A percentile compares a stretch with the other conserved stretches of the same genome.
These are phyloP conservation scores for Keithomyces neogunnii DNA, from an alignment of 2,329 filamentous ascomycete genomes.

Conservation along the genomic window DNA sequence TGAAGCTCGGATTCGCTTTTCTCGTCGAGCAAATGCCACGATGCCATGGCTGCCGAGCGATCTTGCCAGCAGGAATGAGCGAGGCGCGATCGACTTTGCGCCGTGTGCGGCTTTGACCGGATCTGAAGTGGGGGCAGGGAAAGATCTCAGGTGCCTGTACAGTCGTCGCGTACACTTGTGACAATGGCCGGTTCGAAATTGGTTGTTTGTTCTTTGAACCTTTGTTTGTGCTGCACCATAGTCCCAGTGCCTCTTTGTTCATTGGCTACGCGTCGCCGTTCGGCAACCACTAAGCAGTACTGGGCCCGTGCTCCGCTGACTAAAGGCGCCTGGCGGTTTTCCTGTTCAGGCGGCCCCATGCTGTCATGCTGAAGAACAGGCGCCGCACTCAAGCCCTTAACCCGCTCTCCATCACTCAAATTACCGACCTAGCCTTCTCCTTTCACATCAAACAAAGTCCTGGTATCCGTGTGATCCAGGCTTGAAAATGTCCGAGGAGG, in stretches of 20 bases:
- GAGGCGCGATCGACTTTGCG: not conserved
- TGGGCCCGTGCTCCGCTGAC: not conserved
- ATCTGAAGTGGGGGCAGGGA: too few species aligned
- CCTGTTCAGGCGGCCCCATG: not conserved
- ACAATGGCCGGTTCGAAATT: too few species aligned
- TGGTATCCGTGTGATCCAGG: not conserved
- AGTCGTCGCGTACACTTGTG: too few species aligned
- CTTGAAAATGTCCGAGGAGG: conserved; percentile 35
- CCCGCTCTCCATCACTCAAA: not conserved
- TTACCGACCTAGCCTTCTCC: not conserved
- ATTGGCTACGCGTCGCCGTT: too few species aligned
- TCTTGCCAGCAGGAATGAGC: not conserved
- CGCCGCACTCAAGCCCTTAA: not conserved
- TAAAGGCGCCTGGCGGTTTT: not conserved
- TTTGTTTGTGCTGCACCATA: too few species aligned
- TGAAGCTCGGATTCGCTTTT: conserved; percentile 77
- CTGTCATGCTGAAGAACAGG: not conserved
- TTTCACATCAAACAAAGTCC: not conserved
- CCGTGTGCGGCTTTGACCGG: not conserved
- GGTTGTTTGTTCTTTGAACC: too few species aligned
- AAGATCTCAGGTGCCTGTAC: too few species aligned
- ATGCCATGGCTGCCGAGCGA: conserved; percentile 24
- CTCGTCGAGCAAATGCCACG: conserved; percentile 63
- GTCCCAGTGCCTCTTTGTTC: too few species aligned
- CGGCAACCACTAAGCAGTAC: not conserved